These are phyloP conservation scores for Aspergillus incahuasiensis DNA, from an alignment of 495 filamentous ascomycete genomes.

Conservation along the genomic window DNA sequence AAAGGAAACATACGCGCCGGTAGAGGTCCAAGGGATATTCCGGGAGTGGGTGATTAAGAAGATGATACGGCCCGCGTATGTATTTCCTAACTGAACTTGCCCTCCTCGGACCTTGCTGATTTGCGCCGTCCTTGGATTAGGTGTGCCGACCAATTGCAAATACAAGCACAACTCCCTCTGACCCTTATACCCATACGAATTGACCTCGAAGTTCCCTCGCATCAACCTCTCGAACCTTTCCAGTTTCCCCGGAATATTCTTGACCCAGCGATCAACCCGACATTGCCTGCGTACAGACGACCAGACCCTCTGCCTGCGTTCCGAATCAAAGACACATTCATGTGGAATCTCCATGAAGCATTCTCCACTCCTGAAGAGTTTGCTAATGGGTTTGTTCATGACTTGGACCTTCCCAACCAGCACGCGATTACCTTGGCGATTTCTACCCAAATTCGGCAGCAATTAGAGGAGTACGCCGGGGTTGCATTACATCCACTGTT, in stretches of 20 bases:
- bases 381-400: conserved; percentile 82
- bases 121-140: conserved; percentile 18
- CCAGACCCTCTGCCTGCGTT: conserved; percentile 76
- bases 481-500: conserved; percentile 92
- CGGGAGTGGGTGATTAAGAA: conserved; percentile 90
- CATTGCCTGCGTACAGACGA: conserved; percentile 66
- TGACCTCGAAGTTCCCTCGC: conserved; percentile 83
- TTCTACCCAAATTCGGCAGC: conserved; percentile 87
- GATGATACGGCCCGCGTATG: conserved; percentile 49
- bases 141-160: conserved; percentile 63
- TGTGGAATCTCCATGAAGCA: conserved; percentile 97
- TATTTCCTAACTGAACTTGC: conserved; percentile 12
- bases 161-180: conserved; percentile 79
- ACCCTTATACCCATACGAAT: conserved; percentile 95
- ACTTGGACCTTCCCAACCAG: conserved; percentile 83
- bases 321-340: conserved; percentile 84
- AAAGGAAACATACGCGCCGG: conserved; percentile 74
- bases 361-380: conserved; percentile 94
- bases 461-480: conserved; percentile 93
- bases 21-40: conserved; percentile 85
- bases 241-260: conserved; percentile 57
- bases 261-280: conserved; percentile 58
- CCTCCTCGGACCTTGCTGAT: conserved; percentile 14
- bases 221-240: conserved; percentile 68
- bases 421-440: conserved; percentile 66